These are phyloP conservation scores for Ustilago sp. DNA, from an alignment of 1,284 basidiomycete species.

Conservation along the genomic window DNA sequence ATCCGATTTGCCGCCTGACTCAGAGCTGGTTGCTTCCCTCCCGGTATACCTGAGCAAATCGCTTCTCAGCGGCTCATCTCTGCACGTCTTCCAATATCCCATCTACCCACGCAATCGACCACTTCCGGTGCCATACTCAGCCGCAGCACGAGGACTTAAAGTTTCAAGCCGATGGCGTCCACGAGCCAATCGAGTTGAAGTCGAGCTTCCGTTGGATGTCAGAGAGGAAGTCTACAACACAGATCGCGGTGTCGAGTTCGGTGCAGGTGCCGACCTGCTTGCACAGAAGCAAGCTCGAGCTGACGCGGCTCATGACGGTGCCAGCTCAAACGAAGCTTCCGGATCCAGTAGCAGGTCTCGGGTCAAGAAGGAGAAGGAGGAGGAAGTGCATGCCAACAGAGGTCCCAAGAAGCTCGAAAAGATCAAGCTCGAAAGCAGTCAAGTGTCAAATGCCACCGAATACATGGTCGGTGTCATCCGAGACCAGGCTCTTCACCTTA, in stretches of 20 bases:
- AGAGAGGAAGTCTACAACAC: conserved; percentile 63
- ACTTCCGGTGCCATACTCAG: conserved; percentile 62
- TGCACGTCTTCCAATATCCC: conserved; percentile 67
- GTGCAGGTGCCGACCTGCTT: conserved; percentile 41
- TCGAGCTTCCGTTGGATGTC: conserved; percentile 66
- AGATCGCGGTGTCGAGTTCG: conserved; percentile 60
- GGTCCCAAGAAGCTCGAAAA: conserved; percentile 59
- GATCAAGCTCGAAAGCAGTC: conserved; percentile 60
- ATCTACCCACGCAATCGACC: conserved; percentile 61
- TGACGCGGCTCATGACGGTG: conserved; percentile 41
- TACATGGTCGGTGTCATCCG: conserved; percentile 67
- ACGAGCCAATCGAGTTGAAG: conserved; percentile 62
- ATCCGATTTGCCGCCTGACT: conserved; percentile 44
- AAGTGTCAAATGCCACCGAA: conserved; percentile 63
- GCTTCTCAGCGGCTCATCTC: conserved; percentile 46
- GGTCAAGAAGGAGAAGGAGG: conserved; percentile 48
- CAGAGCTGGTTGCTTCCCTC: conserved; percentile 60
- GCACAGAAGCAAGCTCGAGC: conserved; percentile 51
- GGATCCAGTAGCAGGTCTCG: conserved; percentile 25
- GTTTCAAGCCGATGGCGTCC: conserved; percentile 64
- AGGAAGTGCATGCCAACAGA: conserved; percentile 25
- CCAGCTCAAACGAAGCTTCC: conserved; percentile 12
- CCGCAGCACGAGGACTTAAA: conserved; percentile 57
- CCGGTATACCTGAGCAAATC: conserved; percentile 66
- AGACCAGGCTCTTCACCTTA: conserved; percentile 64